Evolutionary conservation across 495 filamentous ascomycete genomes (phyloP).

Genomic region (Chaetomium tenue): DNA sequence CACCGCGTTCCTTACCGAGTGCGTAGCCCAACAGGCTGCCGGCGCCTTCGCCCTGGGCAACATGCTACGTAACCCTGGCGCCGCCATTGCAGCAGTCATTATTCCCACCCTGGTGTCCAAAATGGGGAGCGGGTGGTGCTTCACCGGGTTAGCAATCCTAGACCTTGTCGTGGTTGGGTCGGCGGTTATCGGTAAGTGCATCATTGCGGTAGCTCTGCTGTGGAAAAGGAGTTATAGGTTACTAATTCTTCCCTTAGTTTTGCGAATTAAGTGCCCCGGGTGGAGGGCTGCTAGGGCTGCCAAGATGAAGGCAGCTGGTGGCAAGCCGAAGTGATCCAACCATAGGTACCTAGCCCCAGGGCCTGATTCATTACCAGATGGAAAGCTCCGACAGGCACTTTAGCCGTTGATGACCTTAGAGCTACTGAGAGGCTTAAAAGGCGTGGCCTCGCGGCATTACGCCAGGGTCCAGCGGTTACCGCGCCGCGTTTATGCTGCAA

Average conservation of each 20-base stretch:
- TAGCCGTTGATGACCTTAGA: too few relatives aligned
- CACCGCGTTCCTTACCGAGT: constrained; percentile 22
- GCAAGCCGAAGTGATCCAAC: background rate
- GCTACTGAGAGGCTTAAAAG: too few relatives aligned
- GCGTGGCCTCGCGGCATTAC: too few relatives aligned
- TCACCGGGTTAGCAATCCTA: constrained; percentile 14
- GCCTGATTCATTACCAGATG: too few relatives aligned
- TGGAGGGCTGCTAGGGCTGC: constrained; percentile 17
- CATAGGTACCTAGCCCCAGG: too few relatives aligned
- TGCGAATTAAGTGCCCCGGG: constrained; percentile 7
- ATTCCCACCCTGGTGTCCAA: constrained; percentile 15
- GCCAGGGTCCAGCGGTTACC: too few relatives aligned
- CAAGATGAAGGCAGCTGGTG: constrained; percentile 8
- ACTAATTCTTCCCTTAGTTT: background rate
- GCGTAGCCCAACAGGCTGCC: constrained; percentile 21
- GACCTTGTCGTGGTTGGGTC: constrained; percentile 16
- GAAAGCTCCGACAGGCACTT: background rate
- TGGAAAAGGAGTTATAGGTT: too few relatives aligned
- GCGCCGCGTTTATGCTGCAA: too few relatives aligned
- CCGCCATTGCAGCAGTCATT: constrained; percentile 15
- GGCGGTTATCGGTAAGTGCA: constrained; percentile 17
- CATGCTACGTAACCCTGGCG: constrained; percentile 20
- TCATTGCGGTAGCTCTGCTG: too few relatives aligned
- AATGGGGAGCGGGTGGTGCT: constrained; percentile 23
- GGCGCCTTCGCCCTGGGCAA: constrained; percentile 23